Conservation (phyloP, 495 filamentous ascomycete genomes). For the Penicillium cataractarum region DNA sequence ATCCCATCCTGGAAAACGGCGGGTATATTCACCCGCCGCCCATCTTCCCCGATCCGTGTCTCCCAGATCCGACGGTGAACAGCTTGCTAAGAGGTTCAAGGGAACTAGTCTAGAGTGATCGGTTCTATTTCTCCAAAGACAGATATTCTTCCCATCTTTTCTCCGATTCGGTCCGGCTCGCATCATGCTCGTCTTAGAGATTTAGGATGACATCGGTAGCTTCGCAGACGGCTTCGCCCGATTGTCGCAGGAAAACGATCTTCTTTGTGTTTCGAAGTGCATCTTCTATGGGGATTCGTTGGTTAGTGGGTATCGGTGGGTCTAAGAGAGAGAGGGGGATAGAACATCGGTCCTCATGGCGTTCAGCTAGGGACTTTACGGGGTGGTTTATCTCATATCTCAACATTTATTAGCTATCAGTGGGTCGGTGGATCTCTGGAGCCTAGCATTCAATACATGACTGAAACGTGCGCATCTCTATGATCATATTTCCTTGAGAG, state of each 20-base stretch:
- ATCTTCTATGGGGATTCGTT: not conserved
- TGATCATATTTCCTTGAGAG: not conserved
- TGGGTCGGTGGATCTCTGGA: not conserved
- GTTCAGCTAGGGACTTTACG: not conserved
- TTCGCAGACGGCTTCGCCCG: not conserved
- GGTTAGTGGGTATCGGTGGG: not conserved
- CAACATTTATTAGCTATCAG: not conserved
- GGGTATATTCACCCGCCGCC: constrained; percentile 28
- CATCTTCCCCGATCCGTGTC: constrained; percentile 42
- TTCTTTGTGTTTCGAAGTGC: not conserved
- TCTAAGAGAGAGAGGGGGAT: not conserved
- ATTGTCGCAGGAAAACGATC: not conserved
- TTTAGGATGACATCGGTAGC: not conserved
- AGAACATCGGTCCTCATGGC: not conserved
- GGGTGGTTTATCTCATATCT: not conserved
- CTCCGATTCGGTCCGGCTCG: constrained; percentile 6
- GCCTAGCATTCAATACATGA: not conserved
- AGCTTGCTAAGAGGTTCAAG: constrained; percentile 98
- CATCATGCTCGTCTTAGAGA: constrained; percentile 1
- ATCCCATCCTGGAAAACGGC: constrained; percentile 35
- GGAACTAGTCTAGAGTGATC: constrained; percentile 86
- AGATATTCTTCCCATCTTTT: constrained; percentile 10
- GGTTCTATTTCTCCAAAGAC: constrained; percentile 17
- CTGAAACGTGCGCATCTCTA: not conserved
- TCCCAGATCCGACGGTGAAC: constrained; percentile 61